Evolutionary conservation across 257 asterid genomes (phyloP), one percentile per base, ranked within the genome.

Genomic region (Penstemon newberryi): DNA sequence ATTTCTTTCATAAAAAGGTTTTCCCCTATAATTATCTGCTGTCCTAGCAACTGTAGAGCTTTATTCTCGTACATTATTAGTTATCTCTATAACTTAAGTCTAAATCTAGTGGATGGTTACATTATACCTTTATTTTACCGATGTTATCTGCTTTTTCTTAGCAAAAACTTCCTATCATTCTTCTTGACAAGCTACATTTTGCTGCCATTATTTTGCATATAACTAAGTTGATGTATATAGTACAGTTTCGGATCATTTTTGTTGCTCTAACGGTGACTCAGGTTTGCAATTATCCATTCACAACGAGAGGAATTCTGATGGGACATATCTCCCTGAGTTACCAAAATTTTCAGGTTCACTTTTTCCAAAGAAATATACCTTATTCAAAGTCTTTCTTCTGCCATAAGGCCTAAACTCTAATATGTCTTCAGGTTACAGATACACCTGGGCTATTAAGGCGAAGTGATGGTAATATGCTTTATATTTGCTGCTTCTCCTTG

Each of bases 231-330:
- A 25, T 25, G 33, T 25, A 25, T 25, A 25, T 25, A 1, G 33
- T 25, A 25, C 33, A 25, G 33, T 25, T 25, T 25, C 33, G 12
- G 60, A 45, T 45, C 70, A 47, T 65, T 60, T 54, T 64, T 65
- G 44, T 25, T 60, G 50, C 63, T 74, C 74, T 60, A 45, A 72
- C 43, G 33, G 39, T 60, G 71, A 6, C 58, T 73, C 86, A 93
- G 96, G 70, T 93, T 40, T 93, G 97, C 92, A 93, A 93, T 72
- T 93, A 93, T 82, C 97, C 99, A 39, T 93, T 93, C 85, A 93
- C 99, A 68, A 93, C 99, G 10, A 80, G 97, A 77, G 97, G 97
- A 77, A 89, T 93, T 80, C 78, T 93, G 74, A 90, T 93, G 99
- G 99, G 99, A 53, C 99, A 93, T 80, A 88, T 90, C 67, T 71